phyloP scores from a whole-genome alignment of 1,284 basidiomycete species.

The Pseudozyma thailandica region DNA sequence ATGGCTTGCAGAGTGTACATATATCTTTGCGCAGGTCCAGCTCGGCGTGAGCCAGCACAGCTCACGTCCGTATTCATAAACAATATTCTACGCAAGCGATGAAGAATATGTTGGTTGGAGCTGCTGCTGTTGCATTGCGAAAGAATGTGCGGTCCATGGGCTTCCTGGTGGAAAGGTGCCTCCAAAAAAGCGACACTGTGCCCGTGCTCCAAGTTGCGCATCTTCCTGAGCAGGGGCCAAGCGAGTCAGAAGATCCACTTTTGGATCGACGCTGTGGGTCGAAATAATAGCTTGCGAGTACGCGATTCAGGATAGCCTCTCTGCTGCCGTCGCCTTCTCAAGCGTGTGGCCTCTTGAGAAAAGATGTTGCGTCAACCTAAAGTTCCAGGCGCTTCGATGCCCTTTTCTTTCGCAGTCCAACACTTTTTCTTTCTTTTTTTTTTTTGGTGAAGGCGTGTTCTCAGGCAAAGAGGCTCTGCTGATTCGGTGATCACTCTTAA shows the following conservation, averaged over 20 bases:
- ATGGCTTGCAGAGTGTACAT: constrained; percentile 10
- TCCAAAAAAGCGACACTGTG: neutral
- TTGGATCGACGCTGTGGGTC: constrained; percentile 1
- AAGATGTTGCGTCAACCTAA: constrained; percentile 17
- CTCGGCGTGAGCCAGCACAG: neutral
- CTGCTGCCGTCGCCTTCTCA: neutral
- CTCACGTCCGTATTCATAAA: neutral
- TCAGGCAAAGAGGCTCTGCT: neutral
- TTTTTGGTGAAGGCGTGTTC: constrained; percentile 1
- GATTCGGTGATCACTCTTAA: constrained; percentile 18
- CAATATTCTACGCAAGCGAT: neutral
- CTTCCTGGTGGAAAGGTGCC: too few species aligned
- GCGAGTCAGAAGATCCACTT: constrained; percentile 9
- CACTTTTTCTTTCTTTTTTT: constrained; percentile 3
- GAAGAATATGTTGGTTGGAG: constrained; percentile 14
- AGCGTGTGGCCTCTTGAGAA: neutral
- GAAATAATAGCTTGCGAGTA: neutral
- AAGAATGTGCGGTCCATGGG: neutral
- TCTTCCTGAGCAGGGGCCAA: constrained; percentile 12
- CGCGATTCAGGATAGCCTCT: neutral
- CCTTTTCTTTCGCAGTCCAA: constrained; percentile 9
- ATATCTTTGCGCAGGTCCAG: constrained; percentile 10
- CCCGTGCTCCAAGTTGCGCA: neutral
- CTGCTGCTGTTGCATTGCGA: constrained; percentile 5
- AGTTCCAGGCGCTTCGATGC: constrained; percentile 22